Evolutionary conservation across 495 filamentous ascomycete species (phyloP).

Genomic region (Lichina pygmaea): DNA sequence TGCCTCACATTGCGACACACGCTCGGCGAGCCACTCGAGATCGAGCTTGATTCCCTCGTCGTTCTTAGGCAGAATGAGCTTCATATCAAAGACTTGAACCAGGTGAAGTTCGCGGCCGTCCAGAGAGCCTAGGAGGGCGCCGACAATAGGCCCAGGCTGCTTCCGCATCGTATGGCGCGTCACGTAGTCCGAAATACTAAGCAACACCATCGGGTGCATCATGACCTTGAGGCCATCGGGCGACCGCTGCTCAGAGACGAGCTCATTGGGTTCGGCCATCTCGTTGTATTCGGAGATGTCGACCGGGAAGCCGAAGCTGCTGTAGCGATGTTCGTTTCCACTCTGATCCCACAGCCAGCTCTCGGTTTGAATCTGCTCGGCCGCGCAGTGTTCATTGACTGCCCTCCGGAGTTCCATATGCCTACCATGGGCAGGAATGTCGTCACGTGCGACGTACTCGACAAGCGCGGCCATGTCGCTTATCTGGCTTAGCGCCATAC

Average conservation of each 20-base stretch:
- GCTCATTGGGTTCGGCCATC: conserved; percentile 1
- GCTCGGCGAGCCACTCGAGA: conserved; percentile 44
- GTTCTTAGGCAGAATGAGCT: conserved; percentile 22
- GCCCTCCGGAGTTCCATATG: too few species aligned
- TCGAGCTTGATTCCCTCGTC: conserved; percentile 24
- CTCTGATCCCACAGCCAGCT: too few species aligned
- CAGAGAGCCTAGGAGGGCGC: conserved; percentile 70
- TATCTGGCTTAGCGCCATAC: too few species aligned
- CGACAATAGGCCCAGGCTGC: conserved; percentile 50
- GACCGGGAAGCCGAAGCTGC: too few species aligned
- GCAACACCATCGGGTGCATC: conserved; percentile 79
- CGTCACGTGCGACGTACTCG: too few species aligned
- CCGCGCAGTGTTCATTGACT: too few species aligned
- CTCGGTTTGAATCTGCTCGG: too few species aligned
- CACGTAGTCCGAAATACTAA: conserved; percentile 92
- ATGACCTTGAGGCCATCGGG: conserved; percentile 57
- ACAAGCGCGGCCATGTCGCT: too few species aligned
- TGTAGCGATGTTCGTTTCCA: too few species aligned
- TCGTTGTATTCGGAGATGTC: background rate
- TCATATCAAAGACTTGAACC: conserved; percentile 76
- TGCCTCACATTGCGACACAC: conserved; percentile 58
- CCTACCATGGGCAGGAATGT: too few species aligned
- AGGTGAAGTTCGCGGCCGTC: conserved; percentile 74
- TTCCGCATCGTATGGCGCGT: conserved; percentile 63
- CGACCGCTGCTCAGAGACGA: conserved; percentile 33